Percentiles rank a stretch among this genome's conserved stretches.
Conservation (phyloP, 2,329 filamentous ascomycete genomes). For the Didymella pinodella region DNA sequence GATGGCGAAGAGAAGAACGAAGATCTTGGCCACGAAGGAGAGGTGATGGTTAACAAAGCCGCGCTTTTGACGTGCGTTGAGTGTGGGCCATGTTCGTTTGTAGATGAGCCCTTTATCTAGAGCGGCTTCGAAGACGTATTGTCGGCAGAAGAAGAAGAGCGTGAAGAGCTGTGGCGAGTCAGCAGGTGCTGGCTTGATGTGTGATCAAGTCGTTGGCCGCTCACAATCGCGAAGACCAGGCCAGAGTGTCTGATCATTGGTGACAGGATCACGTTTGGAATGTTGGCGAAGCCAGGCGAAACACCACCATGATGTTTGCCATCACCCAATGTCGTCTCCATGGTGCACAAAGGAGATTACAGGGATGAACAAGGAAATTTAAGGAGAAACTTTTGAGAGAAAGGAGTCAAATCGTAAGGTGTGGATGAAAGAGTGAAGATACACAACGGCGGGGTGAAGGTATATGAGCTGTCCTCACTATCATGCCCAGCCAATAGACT, state of each 20-base stretch:
- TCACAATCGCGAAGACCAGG: conserved; percentile 18
- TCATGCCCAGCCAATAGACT: background rate
- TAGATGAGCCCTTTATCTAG: conserved; percentile 11
- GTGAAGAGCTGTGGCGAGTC: conserved; percentile 5
- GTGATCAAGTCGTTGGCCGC: background rate
- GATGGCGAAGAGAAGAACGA: conserved; percentile 20
- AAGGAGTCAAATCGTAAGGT: background rate
- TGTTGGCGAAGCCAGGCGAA: conserved; percentile 10
- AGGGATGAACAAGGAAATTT: no score
- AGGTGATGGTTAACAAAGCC: conserved; percentile 20
- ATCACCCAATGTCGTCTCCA: background rate
- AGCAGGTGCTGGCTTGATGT: background rate
- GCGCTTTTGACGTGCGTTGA: conserved; percentile 16
- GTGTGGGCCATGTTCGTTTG: conserved; percentile 15
- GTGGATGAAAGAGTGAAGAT: background rate
- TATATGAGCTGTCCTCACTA: background rate
- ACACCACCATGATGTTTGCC: background rate
- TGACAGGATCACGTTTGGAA: conserved; percentile 12
- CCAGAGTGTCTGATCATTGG: conserved; percentile 17
- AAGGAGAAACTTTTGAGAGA: background rate
- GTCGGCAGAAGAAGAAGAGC: conserved; percentile 13
- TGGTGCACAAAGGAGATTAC: background rate
- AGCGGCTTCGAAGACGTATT: conserved; percentile 17
- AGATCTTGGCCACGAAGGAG: conserved; percentile 11
- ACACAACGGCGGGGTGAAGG: background rate